Evolutionary conservation across 805 yeast species (phyloP).

Genomic region (Candida rishiriensis): DNA sequence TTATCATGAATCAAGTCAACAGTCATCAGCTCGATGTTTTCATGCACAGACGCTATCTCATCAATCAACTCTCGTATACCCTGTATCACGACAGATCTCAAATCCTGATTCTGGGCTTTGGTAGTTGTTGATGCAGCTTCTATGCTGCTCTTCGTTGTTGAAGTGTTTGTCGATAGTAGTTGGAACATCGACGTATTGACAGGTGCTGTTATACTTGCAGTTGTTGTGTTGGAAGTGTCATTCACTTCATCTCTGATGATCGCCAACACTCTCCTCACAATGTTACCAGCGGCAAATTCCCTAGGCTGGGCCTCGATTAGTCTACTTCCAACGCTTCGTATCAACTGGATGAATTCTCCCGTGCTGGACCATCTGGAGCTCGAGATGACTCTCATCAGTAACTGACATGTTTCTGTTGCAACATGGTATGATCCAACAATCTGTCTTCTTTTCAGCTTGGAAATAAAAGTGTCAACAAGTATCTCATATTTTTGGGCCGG

Average conservation of each 20-base stretch:
- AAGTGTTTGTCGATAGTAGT: conserved; percentile 51
- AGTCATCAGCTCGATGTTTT: conserved; percentile 85
- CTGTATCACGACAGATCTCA: conserved; percentile 82
- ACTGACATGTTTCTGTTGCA: conserved; percentile 83
- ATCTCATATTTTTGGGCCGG: conserved; percentile 25
- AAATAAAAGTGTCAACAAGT: conserved; percentile 29
- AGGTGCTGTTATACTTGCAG: conserved; percentile 35
- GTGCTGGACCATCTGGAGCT: conserved; percentile 83
- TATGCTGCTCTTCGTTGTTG: conserved; percentile 3
- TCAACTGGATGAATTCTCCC: conserved; percentile 63
- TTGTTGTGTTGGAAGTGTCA: conserved; percentile 26
- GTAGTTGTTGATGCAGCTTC: conserved; percentile 19
- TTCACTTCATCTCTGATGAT: conserved; percentile 82
- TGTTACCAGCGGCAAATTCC: conserved; percentile 85
- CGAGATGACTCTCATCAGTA: conserved; percentile 82
- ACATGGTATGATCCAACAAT: conserved; percentile 74
- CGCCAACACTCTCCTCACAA: conserved; percentile 83
- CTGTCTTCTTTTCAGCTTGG: conserved; percentile 76
- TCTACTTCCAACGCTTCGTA: conserved; percentile 67
- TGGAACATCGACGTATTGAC: conserved; percentile 85
- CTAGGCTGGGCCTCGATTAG: conserved; percentile 81
- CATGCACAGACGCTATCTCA: conserved; percentile 85
- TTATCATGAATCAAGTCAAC: conserved; percentile 93
- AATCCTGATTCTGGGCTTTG: conserved; percentile 52
- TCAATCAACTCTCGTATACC: conserved; percentile 90